Base-by-base conservation (phyloP, 352 stramenopile species). In the Phytophthora podocarpi region DNA sequence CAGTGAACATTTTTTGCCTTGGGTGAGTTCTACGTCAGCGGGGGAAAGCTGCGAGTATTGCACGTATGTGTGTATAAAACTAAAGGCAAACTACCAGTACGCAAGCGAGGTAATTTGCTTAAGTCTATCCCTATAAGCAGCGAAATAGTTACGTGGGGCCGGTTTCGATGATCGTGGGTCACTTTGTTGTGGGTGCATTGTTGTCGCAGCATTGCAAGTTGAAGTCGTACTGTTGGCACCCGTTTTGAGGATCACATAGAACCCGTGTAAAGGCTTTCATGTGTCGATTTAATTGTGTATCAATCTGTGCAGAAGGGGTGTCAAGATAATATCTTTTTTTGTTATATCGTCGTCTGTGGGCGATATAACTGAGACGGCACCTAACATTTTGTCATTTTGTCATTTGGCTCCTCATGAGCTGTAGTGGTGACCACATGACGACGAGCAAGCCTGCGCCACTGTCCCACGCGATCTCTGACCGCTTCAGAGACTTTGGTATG, bases 401-500 rank as follows among this genome's bases (percentile, higher is more conserved):
- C 45, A 67, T 72, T 67, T 48, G 37, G 34, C 36, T 59, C 30
- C 3, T 58, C 42, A 63, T 61, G 55, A 70, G 34, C 56, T n/a
- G n/a, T n/a, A 55, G n/a, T 11, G 51, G 8, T 27, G 15, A 61
- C 24, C 20, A 47, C 5, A 30, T 47, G 10, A 45, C 32, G n/a
- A 16, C 28, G 18, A 30, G n/a, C 15, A 60, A 43, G 23, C 51
- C 58, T 20, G 45, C 59, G 20, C 52, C 59, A 23, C 61, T 74
- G 21, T 64, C 55, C 4, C 66, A 60, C 30, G 54, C 54, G 18
- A 74, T 74, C 35, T 71, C 60, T 12, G 66, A 68, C 34, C 61
- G 26, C 36, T 74, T 74, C 30, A 46, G 34, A 36, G 46, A 60
- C 30, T 74, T 74, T 10, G 50, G 66, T 74, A 59, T 24, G 49